A percentile compares a stretch with the other conserved stretches of the same genome.
Evolutionary conservation across 129 eudicot species (phyloP).

Genomic region (Helianthus tuberosus): DNA sequence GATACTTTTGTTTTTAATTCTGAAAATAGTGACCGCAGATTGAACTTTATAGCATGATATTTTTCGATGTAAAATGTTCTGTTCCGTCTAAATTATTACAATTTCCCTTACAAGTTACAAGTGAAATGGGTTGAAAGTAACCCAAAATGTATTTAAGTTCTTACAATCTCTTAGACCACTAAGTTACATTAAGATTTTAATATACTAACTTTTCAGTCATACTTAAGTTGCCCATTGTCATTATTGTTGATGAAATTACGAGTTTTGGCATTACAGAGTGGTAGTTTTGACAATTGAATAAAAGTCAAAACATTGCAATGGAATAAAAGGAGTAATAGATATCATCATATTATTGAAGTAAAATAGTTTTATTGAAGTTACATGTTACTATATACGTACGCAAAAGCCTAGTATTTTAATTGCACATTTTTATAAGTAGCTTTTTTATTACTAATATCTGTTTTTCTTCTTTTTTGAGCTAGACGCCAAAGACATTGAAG

Average conservation of each 20-base stretch:
- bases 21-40: background rate
- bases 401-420: slow-evolving; percentile 1
- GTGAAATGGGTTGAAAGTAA: too few species aligned
- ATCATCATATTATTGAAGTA: background rate
- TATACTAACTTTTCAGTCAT: too few species aligned
- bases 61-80: background rate
- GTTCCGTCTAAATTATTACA: background rate
- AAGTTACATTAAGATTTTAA: too few species aligned
- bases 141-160: too few species aligned
- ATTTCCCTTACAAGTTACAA: background rate
- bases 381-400: background rate
- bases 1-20: background rate
- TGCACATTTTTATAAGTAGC: background rate
- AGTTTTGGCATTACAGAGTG: background rate
- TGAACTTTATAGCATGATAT: background rate
- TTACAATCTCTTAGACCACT: too few species aligned
- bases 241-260: background rate
- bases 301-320: background rate
- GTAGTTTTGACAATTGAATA: background rate
- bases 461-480: slow-evolving; percentile 29
- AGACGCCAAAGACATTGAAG: slow-evolving; percentile 94
- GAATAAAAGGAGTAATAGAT: background rate
- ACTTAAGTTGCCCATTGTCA: background rate
- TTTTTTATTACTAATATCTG: slow-evolving; percentile 8
- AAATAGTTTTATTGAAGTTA: background rate